These are phyloP conservation scores for Penicillium sp. DNA, from an alignment of 2,329 filamentous ascomycete species.

Conservation along the genomic window DNA sequence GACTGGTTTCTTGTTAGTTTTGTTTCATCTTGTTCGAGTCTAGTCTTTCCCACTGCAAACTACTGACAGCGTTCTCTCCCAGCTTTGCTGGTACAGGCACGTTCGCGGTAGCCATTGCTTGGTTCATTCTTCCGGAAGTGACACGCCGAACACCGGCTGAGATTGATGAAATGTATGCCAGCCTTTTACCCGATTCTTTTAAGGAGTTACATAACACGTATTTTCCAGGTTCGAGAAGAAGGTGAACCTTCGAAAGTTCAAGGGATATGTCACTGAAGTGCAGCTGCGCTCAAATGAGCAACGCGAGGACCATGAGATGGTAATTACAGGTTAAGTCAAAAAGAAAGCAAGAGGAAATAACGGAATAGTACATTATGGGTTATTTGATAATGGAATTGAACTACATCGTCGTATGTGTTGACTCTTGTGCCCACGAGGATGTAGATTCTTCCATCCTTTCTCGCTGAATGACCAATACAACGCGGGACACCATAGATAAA, in stretches of 20 bases:
- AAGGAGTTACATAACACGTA: background rate
- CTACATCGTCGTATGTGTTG: background rate
- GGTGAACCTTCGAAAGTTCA: constrained; percentile 32
- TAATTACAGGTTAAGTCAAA: background rate
- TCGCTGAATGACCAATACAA: background rate
- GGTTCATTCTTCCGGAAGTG: constrained; percentile 46
- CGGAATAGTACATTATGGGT: background rate
- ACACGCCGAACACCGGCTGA: constrained; percentile 42
- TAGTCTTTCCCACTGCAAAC: background rate
- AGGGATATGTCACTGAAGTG: constrained; percentile 31
- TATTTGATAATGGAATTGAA: background rate
- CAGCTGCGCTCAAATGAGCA: constrained; percentile 23
- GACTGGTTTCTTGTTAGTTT: constrained; percentile 39
- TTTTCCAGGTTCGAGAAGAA: constrained; percentile 29
- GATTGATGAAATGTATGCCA: constrained; percentile 40
- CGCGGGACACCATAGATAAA: background rate
- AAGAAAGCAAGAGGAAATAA: background rate
- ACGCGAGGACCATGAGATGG: constrained; percentile 12
- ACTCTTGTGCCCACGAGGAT: background rate
- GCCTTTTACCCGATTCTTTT: no score
- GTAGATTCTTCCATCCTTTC: background rate
- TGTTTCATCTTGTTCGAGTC: background rate
- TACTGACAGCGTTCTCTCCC: constrained; percentile 5
- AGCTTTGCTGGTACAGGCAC: constrained; percentile 32
- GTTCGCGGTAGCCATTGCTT: constrained; percentile 32